phyloP scores from a whole-genome alignment of 2,329 filamentous ascomycete genomes.

The Dendrostoma leiphaemia region DNA sequence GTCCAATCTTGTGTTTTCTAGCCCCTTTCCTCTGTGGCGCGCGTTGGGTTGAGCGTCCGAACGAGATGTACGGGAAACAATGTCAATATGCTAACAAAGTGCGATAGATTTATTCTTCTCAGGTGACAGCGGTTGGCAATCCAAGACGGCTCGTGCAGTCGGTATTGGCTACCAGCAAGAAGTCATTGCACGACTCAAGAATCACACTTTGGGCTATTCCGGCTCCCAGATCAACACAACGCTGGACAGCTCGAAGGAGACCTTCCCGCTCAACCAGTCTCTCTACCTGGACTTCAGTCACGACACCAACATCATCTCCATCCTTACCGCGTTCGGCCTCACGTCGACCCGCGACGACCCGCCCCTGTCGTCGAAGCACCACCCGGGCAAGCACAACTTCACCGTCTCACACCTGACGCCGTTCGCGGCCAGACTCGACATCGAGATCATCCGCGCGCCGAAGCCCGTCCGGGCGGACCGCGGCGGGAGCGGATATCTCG shows the following conservation, averaged over 20 bases:
- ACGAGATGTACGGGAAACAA: too few species aligned
- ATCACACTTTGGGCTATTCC: constrained; percentile 60
- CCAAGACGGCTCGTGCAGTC: constrained; percentile 66
- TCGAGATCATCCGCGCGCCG: constrained; percentile 70
- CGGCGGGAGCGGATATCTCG: constrained; percentile 42
- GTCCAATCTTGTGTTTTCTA: not conserved
- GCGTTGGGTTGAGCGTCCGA: too few species aligned
- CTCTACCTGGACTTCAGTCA: constrained; percentile 79
- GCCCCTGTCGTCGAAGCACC: constrained; percentile 52
- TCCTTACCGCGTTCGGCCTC: constrained; percentile 71
- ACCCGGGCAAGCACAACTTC: constrained; percentile 59
- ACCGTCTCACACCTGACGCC: constrained; percentile 67
- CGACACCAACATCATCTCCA: constrained; percentile 69
- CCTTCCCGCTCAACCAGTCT: constrained; percentile 71
- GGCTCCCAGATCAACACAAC: constrained; percentile 66
- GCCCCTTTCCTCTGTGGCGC: too few species aligned
- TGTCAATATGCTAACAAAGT: not conserved
- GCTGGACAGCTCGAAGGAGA: constrained; percentile 63
- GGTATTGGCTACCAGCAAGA: constrained; percentile 74
- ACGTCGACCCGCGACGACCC: constrained; percentile 58
- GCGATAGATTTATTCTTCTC: constrained; percentile 57
- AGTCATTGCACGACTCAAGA: constrained; percentile 66
- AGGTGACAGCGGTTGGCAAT: constrained; percentile 60
- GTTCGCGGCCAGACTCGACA: constrained; percentile 70
- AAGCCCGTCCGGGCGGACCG: constrained; percentile 58